Percentiles rank a stretch among this genome's conserved stretches.
These are phyloP conservation scores for Cercophora scortea DNA, from an alignment of 495 filamentous ascomycete species.

Conservation along the genomic window DNA sequence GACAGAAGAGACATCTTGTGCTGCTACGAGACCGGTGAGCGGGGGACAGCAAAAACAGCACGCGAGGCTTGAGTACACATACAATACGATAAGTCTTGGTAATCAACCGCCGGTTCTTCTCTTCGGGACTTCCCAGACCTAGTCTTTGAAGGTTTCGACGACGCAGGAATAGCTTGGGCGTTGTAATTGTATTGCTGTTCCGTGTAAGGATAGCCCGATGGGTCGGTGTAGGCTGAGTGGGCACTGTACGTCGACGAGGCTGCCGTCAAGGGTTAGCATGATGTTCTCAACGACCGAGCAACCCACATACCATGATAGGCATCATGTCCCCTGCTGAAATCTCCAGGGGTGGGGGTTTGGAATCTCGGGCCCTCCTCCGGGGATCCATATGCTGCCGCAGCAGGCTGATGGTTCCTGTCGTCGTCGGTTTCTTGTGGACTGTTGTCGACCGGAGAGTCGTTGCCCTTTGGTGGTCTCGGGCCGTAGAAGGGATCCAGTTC, in stretches of 20 bases:
- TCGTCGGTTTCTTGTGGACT: too few species aligned
- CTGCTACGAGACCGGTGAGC: neutral
- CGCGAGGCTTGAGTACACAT: too few species aligned
- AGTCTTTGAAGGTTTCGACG: neutral
- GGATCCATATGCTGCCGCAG: too few species aligned
- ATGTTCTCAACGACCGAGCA: neutral
- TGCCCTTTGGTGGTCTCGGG: too few species aligned
- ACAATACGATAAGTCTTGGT: neutral
- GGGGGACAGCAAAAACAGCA: neutral
- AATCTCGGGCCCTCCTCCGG: too few species aligned
- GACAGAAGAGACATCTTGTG: neutral
- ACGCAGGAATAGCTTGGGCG: neutral
- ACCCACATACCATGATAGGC: slow-evolving; percentile 1
- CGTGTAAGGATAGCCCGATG: neutral
- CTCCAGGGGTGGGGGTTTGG: neutral
- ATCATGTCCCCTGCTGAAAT: neutral
- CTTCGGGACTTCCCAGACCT: neutral
- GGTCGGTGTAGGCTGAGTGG: neutral
- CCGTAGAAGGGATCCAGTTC: too few species aligned
- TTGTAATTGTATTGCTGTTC: neutral
- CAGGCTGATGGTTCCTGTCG: too few species aligned
- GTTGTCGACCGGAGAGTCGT: too few species aligned
- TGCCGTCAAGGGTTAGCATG: neutral
- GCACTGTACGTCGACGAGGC: too few species aligned
- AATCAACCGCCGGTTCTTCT: neutral